Evolutionary conservation across 345 rosid genomes (phyloP).

Genomic region (Zanthoxylum bungeanum): DNA sequence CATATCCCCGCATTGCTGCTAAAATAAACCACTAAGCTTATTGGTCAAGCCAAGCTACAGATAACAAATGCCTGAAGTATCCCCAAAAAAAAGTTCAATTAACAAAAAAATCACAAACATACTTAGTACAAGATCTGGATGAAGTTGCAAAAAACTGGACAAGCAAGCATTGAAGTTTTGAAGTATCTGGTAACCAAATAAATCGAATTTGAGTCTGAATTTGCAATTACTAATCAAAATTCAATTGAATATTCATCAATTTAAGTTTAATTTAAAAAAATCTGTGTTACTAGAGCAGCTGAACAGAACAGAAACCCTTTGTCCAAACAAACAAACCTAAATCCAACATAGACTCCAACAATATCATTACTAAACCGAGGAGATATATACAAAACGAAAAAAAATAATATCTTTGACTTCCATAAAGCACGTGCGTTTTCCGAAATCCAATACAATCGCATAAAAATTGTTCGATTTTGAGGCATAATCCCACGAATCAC

Average conservation of each 20-base stretch:
- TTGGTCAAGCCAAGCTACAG: neutral
- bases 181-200: neutral
- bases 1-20: conserved; percentile 44
- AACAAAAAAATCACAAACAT: neutral
- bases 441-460: neutral
- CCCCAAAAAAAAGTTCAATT: neutral
- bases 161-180: neutral
- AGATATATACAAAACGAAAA: neutral
- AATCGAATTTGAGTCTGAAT: neutral
- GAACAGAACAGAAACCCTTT: neutral
- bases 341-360: neutral
- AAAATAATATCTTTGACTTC: neutral
- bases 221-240: neutral
- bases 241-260: neutral
- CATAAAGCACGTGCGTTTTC: neutral
- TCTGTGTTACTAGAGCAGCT: neutral
- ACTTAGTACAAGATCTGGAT: neutral
- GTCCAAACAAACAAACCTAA: neutral
- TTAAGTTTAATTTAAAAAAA: neutral
- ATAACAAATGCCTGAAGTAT: conserved; percentile 12
- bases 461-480: neutral
- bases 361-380: too few relatives aligned
- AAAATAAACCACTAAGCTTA: neutral
- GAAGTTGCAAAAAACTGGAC: neutral
- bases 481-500: neutral